Evolutionary conservation across 306 rosid species (phyloP).

Genomic region (Citrullus colocynthis): DNA sequence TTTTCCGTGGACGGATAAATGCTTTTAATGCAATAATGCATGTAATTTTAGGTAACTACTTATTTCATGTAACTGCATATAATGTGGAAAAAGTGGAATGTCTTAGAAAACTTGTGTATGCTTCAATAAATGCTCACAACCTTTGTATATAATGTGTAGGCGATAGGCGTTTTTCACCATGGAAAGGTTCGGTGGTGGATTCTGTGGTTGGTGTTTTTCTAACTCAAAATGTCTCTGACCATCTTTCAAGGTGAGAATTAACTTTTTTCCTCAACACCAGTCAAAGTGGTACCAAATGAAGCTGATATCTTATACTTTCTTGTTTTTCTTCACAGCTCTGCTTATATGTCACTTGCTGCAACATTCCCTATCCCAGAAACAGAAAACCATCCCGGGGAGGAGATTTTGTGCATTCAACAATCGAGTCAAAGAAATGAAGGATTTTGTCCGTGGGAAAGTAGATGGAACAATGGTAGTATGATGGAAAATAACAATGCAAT

Average conservation of each 20-base stretch:
- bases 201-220: constrained; percentile 40
- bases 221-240: constrained; percentile 42
- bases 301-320: not conserved
- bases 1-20: constrained; percentile 11
- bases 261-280: not conserved
- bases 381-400: not conserved
- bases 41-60: constrained; percentile 17
- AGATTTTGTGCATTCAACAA: not conserved
- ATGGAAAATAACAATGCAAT: not conserved
- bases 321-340: constrained; percentile 27
- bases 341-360: constrained; percentile 52
- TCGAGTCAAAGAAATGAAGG: not conserved
- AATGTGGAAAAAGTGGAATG: not conserved
- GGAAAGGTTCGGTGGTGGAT: constrained; percentile 51
- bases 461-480: not conserved
- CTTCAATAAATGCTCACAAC: not conserved
- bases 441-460: not conserved
- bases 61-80: not conserved
- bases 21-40: constrained; percentile 21
- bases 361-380: constrained; percentile 20
- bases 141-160: constrained; percentile 16
- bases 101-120: too few relatives aligned
- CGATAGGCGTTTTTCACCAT: constrained; percentile 24
- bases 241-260: constrained; percentile 38
- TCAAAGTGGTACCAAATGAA: not conserved